Evolutionary conservation across 257 asterid species (phyloP).

Genomic region (Buddleja alternifolia): DNA sequence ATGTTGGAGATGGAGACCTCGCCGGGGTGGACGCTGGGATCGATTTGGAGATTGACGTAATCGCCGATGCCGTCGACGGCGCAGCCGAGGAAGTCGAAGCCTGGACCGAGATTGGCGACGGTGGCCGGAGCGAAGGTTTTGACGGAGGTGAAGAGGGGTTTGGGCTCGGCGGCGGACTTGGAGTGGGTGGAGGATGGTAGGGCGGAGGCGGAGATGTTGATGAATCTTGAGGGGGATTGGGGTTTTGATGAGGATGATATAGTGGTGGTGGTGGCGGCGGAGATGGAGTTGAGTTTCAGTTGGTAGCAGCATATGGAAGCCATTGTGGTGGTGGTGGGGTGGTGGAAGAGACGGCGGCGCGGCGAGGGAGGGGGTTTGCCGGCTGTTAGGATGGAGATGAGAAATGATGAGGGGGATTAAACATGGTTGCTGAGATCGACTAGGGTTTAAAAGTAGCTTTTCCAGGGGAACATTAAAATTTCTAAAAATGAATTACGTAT

Average conservation of each 20-base stretch:
- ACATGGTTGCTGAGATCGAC: no score
- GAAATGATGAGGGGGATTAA: no score
- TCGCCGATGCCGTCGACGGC: conserved; percentile 91
- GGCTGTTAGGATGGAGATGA: neutral
- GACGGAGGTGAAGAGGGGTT: conserved; percentile 71
- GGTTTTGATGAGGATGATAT: conserved; percentile 7
- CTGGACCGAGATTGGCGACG: conserved; percentile 85
- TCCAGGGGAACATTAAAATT: no score
- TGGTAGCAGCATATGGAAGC: conserved; percentile 31
- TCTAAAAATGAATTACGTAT: no score
- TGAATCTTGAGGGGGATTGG: conserved; percentile 26
- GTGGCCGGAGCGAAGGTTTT: conserved; percentile 86
- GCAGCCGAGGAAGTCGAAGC: conserved; percentile 88
- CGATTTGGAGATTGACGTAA: conserved; percentile 59
- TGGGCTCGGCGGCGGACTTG: conserved; percentile 51
- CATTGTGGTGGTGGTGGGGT: conserved; percentile 21
- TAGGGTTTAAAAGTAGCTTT: no score
- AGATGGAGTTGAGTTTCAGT: conserved; percentile 23
- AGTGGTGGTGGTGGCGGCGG: conserved; percentile 28
- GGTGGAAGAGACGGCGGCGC: no score
- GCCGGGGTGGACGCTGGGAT: conserved; percentile 67
- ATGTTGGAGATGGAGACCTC: conserved; percentile 66
- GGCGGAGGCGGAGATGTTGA: conserved; percentile 32
- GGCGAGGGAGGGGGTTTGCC: neutral
- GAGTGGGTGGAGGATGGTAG: conserved; percentile 29